Evolutionary conservation across 2,329 filamentous ascomycete species (phyloP).

Genomic region (Alternaria metachromatica): DNA sequence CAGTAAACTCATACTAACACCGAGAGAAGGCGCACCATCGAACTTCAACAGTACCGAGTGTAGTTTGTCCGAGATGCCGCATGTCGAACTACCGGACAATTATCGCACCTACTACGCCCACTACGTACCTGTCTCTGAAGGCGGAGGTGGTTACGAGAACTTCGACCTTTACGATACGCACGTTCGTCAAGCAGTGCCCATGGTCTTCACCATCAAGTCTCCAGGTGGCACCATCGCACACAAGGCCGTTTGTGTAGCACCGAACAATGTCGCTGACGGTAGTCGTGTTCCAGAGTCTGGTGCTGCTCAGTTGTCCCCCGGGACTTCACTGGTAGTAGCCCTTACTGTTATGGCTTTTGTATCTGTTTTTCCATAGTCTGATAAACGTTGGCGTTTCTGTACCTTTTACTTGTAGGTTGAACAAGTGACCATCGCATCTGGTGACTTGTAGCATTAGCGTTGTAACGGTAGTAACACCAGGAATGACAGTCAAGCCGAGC

Average conservation of each 20-base stretch:
- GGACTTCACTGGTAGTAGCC: neutral
- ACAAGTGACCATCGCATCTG: neutral
- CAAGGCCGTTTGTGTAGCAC: neutral
- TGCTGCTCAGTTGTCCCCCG: neutral
- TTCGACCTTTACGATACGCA: neutral
- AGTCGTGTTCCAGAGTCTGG: neutral
- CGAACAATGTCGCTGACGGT: neutral
- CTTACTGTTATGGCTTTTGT: neutral
- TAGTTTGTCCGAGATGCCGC: neutral
- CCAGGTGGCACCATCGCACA: neutral
- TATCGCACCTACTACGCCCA: neutral
- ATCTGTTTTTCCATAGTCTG: neutral
- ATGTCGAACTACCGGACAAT: neutral
- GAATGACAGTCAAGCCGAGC: neutral
- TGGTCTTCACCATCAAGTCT: neutral
- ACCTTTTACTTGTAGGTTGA: neutral
- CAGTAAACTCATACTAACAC: neutral
- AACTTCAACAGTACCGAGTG: neutral
- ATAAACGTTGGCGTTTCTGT: fast-evolving
- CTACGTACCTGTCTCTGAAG: neutral
- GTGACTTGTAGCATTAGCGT: neutral
- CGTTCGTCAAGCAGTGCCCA: neutral
- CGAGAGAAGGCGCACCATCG: neutral
- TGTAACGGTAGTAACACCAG: neutral
- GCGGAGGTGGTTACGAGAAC: neutral